Evolutionary conservation across 805 yeast species (phyloP).

Genomic region (Yarrowia sp.): DNA sequence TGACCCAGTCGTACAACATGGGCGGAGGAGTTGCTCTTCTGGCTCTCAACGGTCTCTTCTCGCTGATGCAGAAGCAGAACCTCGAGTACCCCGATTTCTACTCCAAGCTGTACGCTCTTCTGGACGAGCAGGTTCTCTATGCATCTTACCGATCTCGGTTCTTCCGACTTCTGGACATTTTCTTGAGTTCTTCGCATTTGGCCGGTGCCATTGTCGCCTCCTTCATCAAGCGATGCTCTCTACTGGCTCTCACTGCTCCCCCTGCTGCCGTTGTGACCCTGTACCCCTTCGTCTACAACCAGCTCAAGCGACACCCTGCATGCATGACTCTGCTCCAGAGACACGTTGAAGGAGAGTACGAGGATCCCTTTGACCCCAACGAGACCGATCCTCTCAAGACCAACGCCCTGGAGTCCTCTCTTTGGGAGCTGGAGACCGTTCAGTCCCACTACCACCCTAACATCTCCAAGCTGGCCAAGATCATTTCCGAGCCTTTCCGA

Average conservation of each 20-base stretch:
- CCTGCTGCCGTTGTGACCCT: constrained; percentile 86
- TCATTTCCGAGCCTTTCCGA: constrained; percentile 84
- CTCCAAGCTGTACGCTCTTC: constrained; percentile 71
- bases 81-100: constrained; percentile 91
- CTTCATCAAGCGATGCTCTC: constrained; percentile 76
- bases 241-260: constrained; percentile 71
- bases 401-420: constrained; percentile 75
- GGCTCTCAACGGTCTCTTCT: constrained; percentile 84
- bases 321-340: constrained; percentile 86
- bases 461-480: constrained; percentile 85
- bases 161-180: constrained; percentile 79
- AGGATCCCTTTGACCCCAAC: constrained; percentile 63
- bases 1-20: constrained; percentile 77
- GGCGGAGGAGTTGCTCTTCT: constrained; percentile 66
- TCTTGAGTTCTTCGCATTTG: constrained; percentile 81
- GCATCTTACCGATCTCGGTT: constrained; percentile 82
- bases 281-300: constrained; percentile 87
- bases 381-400: constrained; percentile 78
- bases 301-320: constrained; percentile 86
- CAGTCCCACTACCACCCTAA: constrained; percentile 92
- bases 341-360: constrained; percentile 40
- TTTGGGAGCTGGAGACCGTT: constrained; percentile 87
- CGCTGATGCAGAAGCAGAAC: constrained; percentile 74
- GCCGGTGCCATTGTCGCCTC: constrained; percentile 84
- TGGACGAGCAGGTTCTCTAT: constrained; percentile 73